Base-by-base conservation (phyloP, 306 rosid species). In the Acacia acuminata region DNA sequence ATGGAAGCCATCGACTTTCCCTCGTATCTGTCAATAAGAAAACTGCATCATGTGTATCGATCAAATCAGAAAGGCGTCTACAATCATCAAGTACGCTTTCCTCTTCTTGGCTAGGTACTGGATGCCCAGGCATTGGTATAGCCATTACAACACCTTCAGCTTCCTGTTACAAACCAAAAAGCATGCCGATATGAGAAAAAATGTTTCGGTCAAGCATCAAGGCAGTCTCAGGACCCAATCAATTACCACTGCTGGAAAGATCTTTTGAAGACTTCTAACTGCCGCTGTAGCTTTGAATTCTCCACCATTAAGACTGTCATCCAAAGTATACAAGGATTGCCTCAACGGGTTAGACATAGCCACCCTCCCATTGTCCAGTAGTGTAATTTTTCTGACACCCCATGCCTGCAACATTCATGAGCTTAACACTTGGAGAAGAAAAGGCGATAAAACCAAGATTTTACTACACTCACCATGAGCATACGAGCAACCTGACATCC, bases 91-190 rank as follows among this genome's bases (percentile, higher is more conserved):
- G 87, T 51, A 91, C 90, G 4, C 85, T 84, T 19, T 84, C 89
- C 86, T 89, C 90, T 87, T 93, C 92, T 85, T 89, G 89, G 81
- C 73, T 90, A 65, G 89, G 72, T 74, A 96, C 85, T 14, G 99
- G 99, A 82, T 96, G 99, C 44, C 99, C 99, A 66, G 99, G 99
- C 99, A 96, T 96, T 71, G 97, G 98, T 88, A 96, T 92, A 71
- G 94, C 92, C 92, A 96, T 89, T 79, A 96, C 92, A 84, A 96
- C 65, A 69, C 97, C 97, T 85, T 90, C 94, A 25, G 96, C 99
- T 84, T 96, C 98, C 98, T 93, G 88, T n/a, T 55, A 79, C 53
- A 58, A 44, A 73, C 77, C 30, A 74, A 77, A 73, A 80, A 16
- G 5, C 14, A 67, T 47, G 76, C 74, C 38, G 8, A 51, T 60